Evolutionary conservation across 805 yeast species (phyloP), one percentile per base, ranked within the genome.

Genomic region (Yarrowia sp.): DNA sequence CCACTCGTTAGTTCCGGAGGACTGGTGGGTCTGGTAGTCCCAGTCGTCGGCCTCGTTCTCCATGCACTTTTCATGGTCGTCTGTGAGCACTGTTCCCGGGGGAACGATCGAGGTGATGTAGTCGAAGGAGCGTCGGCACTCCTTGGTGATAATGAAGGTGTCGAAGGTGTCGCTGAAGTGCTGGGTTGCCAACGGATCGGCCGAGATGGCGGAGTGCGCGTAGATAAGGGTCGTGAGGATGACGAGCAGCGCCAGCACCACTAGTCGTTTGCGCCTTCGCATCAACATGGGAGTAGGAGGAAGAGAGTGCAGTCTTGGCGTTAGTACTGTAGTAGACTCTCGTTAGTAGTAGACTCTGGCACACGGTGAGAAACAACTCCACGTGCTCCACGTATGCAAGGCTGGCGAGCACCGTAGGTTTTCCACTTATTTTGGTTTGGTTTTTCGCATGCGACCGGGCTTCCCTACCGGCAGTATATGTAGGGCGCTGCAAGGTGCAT

Each of bases 131-230:
- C 55, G 38, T n/a, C 9, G 19, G 39, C 55, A 47, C 16, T 47
- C 55, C n/a, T 47, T 47, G 55, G 55, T 47, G 55, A 47, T 25
- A 21, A 47, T 47, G 39, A 31, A 31, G 18, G 55, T 47, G 55
- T 47, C 39, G 14, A 47, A 47, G 55, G 31, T 47, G 55, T 47
- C 39, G 21, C 22, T 8, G 39, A 32, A 49, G 14, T 49, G 56
- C 14, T 33, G 39, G 4, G 22, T 16, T 12, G 56, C 56, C 41
- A 49, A 16, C 3, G 56, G 56, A 24, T 49, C 56, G n/a, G 56
- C 25, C 29, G 56, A 49, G 22, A 32, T 22, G 56, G 18, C 14
- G 6, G 56, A 32, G n/a, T 49, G 39, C n/a, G 25, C 21, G 41
- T 32, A 49, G 31, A 49, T 31, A 12, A 49, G 41, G 9, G 41